These are phyloP conservation scores for Piromyces finnis DNA, from an alignment of 192 early-diverging fungal species.

Conservation along the genomic window DNA sequence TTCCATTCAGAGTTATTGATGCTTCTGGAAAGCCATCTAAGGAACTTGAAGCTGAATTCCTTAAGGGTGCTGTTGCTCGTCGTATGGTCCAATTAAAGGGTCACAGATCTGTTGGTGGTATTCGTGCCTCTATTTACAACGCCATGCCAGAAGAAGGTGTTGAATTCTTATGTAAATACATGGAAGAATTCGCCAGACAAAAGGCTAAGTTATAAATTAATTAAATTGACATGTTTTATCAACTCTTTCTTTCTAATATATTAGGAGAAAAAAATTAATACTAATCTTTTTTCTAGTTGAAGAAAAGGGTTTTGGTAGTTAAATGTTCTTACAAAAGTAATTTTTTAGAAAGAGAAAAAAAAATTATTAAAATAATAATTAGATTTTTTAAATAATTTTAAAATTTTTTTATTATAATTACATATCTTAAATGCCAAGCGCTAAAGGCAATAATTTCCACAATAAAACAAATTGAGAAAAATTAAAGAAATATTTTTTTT, in stretches of 20 bases:
- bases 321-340: not conserved
- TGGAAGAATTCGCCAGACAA: conserved; percentile 48
- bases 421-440: too few species aligned
- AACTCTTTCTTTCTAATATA: not conserved
- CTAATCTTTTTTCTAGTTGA: not conserved
- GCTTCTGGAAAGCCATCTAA: conserved; percentile 16
- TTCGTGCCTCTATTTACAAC: conserved; percentile 86
- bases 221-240: not conserved
- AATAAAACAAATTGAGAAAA: conserved; percentile 37
- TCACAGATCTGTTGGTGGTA: conserved; percentile 86
- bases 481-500: too few species aligned
- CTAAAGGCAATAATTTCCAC: conserved; percentile 10
- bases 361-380: not conserved
- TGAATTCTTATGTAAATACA: conserved; percentile 52
- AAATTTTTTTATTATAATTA: not conserved
- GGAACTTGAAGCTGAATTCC: conserved; percentile 58
- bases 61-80: conserved; percentile 53
- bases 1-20: conserved; percentile 55
- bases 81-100: conserved; percentile 84
- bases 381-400: not conserved
- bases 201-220: not conserved
- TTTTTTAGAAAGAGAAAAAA: not conserved
- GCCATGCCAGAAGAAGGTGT: conserved; percentile 76
- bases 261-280: not conserved
- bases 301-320: not conserved